These are phyloP conservation scores for Kurtzmaniella natalensis DNA, from an alignment of 1,139 yeast species.

Conservation along the genomic window DNA sequence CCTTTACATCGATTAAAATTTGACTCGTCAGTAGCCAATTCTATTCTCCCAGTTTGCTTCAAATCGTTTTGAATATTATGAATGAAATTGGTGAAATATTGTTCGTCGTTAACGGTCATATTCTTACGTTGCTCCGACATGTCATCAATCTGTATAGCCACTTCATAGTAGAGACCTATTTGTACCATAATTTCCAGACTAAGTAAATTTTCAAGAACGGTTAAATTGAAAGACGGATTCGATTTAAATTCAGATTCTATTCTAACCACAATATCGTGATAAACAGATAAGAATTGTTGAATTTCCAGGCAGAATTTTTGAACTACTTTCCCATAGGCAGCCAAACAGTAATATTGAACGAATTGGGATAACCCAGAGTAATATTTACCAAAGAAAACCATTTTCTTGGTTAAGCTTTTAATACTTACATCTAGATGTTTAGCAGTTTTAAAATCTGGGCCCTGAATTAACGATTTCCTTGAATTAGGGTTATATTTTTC, in stretches of 20 bases:
- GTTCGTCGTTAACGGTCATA: conserved; percentile 16
- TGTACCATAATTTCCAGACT: conserved; percentile 26
- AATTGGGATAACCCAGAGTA: conserved; percentile 54
- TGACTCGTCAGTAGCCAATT: conserved; percentile 49
- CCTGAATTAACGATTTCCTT: conserved; percentile 38
- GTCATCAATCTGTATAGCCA: conserved; percentile 43
- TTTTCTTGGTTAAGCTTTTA: conserved; percentile 63
- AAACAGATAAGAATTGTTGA: conserved; percentile 41
- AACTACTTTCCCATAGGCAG: conserved; percentile 62
- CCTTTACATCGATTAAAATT: conserved; percentile 61
- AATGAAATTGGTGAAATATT: conserved; percentile 33
- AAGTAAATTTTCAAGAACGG: conserved; percentile 28
- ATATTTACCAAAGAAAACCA: conserved; percentile 60
- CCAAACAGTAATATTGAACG: conserved; percentile 50
- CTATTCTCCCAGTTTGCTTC: conserved; percentile 38
- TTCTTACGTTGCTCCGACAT: conserved; percentile 26
- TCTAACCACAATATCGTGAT: conserved; percentile 45
- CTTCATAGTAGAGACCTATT: conserved; percentile 55
- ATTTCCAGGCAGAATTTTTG: conserved; percentile 70
- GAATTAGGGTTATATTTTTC: conserved; percentile 51
- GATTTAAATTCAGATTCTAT: conserved; percentile 52
- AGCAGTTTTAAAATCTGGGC: conserved; percentile 74
- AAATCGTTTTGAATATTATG: conserved; percentile 39
- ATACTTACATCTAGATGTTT: conserved; percentile 71
- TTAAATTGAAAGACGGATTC: conserved; percentile 35